Evolutionary conservation across 176 grass and related monocot species (phyloP).

Genomic region (Hordeum marinum): DNA sequence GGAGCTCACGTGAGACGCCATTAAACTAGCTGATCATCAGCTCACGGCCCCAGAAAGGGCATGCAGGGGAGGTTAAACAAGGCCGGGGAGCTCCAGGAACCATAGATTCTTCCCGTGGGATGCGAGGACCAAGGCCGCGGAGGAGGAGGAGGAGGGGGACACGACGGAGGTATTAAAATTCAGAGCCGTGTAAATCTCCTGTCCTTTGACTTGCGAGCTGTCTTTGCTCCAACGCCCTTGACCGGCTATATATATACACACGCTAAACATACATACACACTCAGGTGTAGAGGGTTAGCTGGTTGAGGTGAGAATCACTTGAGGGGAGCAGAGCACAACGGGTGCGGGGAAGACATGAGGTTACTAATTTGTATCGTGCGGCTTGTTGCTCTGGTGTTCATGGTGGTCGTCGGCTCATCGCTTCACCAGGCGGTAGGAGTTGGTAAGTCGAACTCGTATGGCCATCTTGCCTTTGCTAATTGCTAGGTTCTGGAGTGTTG

Average conservation of each 20-base stretch:
- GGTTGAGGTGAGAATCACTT: slow-evolving; percentile 7
- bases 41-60: slow-evolving; percentile 30
- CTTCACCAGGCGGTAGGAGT: slow-evolving; percentile 52
- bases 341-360: slow-evolving; percentile 20
- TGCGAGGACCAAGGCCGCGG: slow-evolving; percentile 32
- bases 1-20: slow-evolving; percentile 71
- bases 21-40: slow-evolving; percentile 44
- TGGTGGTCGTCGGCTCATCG: slow-evolving; percentile 39
- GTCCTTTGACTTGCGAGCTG: slow-evolving; percentile 61
- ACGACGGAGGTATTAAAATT: slow-evolving; percentile 53
- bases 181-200: slow-evolving; percentile 33
- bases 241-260: neutral
- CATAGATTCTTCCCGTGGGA: slow-evolving; percentile 75
- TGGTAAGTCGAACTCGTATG: too few species aligned
- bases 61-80: slow-evolving; percentile 27
- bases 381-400: slow-evolving; percentile 35
- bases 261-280: slow-evolving; percentile 21
- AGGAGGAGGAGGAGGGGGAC: slow-evolving; percentile 40
- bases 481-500: neutral
- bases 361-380: slow-evolving; percentile 22
- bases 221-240: slow-evolving; percentile 21
- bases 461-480: too few species aligned
- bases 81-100: slow-evolving; percentile 38
- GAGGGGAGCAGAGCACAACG: neutral
- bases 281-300: neutral